These are phyloP conservation scores for Cardamine resedifolia DNA, from an alignment of 345 rosid genomes.

Conservation along the genomic window DNA sequence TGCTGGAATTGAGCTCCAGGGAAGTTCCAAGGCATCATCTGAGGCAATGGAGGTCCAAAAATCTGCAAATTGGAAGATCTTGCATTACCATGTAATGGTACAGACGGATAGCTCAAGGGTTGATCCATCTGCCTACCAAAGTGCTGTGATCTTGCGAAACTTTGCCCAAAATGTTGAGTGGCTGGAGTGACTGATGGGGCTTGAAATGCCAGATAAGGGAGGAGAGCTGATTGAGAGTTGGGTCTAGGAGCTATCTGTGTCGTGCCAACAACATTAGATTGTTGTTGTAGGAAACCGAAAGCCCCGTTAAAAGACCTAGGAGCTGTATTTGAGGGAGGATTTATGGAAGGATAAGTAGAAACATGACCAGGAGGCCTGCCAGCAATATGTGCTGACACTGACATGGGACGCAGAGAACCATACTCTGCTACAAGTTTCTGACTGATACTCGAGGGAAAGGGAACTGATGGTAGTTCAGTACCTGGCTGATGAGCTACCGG, in stretches of 20 bases:
- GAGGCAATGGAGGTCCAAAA: conserved; percentile 44
- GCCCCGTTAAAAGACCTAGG: conserved; percentile 49
- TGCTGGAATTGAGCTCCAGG: conserved; percentile 41
- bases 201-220: conserved; percentile 41
- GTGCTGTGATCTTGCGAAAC: conserved; percentile 45
- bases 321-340: conserved; percentile 37
- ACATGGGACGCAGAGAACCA: conserved; percentile 35
- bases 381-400: conserved; percentile 34
- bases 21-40: conserved; percentile 51
- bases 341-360: conserved; percentile 45
- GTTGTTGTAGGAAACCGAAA: conserved; percentile 61
- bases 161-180: conserved; percentile 49
- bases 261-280: conserved; percentile 21
- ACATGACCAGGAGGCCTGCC: conserved; percentile 40
- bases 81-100: conserved; percentile 32
- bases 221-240: conserved; percentile 40
- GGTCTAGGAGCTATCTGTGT: conserved; percentile 46
- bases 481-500: conserved; percentile 46
- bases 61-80: conserved; percentile 50
- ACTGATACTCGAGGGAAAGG: conserved; percentile 35
- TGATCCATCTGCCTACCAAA: conserved; percentile 51
- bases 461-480: conserved; percentile 34
- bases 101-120: conserved; percentile 33
- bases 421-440: conserved; percentile 43
- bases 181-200: conserved; percentile 43